A percentile compares a stretch with the other conserved stretches of the same genome.
phyloP scores from a whole-genome alignment of 139 green algal genomes.

The Volvox africanus region DNA sequence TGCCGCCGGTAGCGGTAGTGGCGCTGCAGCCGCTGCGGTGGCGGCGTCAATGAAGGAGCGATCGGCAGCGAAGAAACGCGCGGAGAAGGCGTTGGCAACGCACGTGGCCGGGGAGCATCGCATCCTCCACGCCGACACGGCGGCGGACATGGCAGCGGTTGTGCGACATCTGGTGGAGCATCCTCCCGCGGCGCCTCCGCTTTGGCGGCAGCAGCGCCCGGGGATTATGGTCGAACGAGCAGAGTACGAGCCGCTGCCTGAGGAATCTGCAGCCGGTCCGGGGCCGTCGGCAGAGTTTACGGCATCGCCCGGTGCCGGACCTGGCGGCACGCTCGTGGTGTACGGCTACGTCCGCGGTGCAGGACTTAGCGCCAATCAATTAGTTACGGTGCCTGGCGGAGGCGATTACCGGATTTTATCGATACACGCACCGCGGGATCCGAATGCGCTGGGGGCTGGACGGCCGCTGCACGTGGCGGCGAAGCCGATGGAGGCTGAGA shows the following conservation, averaged over 20 bases:
- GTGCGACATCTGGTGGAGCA: conserved; percentile 79
- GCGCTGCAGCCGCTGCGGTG: background rate
- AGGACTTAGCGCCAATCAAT: conserved; percentile 82
- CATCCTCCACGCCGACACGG: conserved; percentile 66
- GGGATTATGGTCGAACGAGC: conserved; percentile 76
- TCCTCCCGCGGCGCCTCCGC: conserved; percentile 55
- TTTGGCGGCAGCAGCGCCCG: conserved; percentile 84
- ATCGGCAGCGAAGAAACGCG: conserved; percentile 83
- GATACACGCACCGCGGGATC: conserved; percentile 69
- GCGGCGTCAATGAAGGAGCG: conserved; percentile 75
- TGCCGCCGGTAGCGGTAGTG: background rate
- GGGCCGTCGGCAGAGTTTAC: background rate
- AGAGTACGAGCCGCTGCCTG: conserved; percentile 42
- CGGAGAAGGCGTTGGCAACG: conserved; percentile 67
- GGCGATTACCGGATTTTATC: conserved; percentile 85
- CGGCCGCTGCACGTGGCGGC: conserved; percentile 15
- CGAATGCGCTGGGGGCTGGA: background rate
- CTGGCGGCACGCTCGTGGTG: conserved; percentile 61
- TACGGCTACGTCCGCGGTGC: conserved; percentile 79
- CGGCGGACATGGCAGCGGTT: conserved; percentile 71
- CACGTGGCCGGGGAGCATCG: conserved; percentile 73
- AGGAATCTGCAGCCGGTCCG: conserved; percentile 6
- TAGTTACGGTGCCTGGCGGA: conserved; percentile 80
- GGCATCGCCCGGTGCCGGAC: conserved; percentile 29
- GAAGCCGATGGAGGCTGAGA: conserved; percentile 44